Evolutionary conservation across 2,329 filamentous ascomycete species (phyloP).

Genomic region (Sporothrix mexicana): DNA sequence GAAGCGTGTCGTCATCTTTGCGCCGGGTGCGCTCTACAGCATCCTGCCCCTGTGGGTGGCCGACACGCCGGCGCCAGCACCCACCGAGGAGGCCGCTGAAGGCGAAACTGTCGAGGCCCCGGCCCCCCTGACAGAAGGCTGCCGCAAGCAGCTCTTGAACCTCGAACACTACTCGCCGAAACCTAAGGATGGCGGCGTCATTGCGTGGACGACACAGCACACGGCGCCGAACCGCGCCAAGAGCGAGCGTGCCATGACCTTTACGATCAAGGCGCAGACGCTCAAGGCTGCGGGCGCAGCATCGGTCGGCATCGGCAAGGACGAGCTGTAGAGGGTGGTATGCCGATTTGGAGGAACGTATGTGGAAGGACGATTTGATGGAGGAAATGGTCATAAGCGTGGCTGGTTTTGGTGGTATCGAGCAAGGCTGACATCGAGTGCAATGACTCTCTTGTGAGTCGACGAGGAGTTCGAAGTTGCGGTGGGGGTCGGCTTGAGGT

Average conservation of each 20-base stretch:
- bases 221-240: conserved; percentile 29
- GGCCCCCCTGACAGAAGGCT: conserved; percentile 39
- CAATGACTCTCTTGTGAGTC: background rate
- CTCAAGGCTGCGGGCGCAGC: conserved; percentile 25
- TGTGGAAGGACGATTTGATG: background rate
- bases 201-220: conserved; percentile 41
- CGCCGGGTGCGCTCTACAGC: conserved; percentile 58
- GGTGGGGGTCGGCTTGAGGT: no score
- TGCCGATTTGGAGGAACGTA: background rate
- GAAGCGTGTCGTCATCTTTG: conserved; percentile 55
- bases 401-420: background rate
- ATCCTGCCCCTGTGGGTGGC: conserved; percentile 58
- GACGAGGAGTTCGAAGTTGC: background rate
- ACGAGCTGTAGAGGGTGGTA: conserved; percentile 26
- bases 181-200: conserved; percentile 39
- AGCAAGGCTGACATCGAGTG: no score
- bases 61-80: conserved; percentile 32
- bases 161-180: conserved; percentile 40
- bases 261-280: conserved; percentile 37
- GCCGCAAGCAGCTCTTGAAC: conserved; percentile 48
- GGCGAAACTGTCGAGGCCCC: conserved; percentile 38
- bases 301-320: conserved; percentile 2
- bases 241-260: conserved; percentile 31
- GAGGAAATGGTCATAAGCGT: background rate
- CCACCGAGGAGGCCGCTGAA: conserved; percentile 30